Conservation (phyloP, 345 rosid genomes). For the Eucalyptus shirleyi region DNA sequence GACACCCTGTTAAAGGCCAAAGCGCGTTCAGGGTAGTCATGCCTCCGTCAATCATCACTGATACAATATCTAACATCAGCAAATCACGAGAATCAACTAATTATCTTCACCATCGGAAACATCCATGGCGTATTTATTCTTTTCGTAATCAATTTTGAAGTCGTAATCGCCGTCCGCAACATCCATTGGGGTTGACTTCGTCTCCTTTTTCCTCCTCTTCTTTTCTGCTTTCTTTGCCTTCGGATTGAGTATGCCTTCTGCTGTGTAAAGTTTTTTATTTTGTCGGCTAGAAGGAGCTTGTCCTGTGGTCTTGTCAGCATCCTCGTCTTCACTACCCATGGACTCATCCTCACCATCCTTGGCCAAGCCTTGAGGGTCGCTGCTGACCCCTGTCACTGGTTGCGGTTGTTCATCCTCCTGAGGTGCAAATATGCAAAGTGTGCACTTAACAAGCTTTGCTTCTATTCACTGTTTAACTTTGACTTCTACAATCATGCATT, state of each 20-base stretch:
- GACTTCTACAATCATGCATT: neutral
- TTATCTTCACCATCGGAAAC: slow-evolving; percentile 19
- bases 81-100: slow-evolving; percentile 9
- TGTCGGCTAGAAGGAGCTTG: slow-evolving; percentile 33
- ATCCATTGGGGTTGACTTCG: slow-evolving; percentile 19
- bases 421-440: neutral
- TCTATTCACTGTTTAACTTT: neutral
- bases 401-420: slow-evolving; percentile 28
- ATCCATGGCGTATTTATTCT: slow-evolving; percentile 34
- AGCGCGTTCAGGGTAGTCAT: neutral
- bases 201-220: slow-evolving; percentile 58
- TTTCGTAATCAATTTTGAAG: slow-evolving; percentile 67
- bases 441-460: neutral
- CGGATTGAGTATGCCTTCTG: slow-evolving; percentile 63
- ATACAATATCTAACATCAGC: slow-evolving; percentile 38
- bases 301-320: slow-evolving; percentile 13
- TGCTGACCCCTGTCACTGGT: slow-evolving; percentile 2
- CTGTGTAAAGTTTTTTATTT: slow-evolving; percentile 59
- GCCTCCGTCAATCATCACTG: neutral
- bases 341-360: neutral
- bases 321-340: slow-evolving; percentile 17
- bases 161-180: slow-evolving; percentile 58
- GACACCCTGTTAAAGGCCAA: neutral
- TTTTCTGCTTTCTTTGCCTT: slow-evolving; percentile 66
- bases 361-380: neutral